phyloP scores from a whole-genome alignment of 345 rosid species.

The Schrenkiella parvula region DNA sequence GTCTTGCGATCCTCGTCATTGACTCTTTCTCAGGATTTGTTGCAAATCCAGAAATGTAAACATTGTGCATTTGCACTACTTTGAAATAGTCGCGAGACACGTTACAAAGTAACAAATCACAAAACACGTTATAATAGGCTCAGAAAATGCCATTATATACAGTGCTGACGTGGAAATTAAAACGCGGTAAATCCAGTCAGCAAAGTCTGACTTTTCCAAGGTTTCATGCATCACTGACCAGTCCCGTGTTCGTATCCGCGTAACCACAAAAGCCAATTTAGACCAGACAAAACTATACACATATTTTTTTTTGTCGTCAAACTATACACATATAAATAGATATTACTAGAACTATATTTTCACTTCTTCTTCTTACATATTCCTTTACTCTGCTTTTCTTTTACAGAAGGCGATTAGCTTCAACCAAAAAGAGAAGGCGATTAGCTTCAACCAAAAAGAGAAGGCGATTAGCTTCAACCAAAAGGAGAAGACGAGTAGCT shows the following conservation, averaged over 20 bases:
- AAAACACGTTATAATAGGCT: not conserved
- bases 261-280: not conserved
- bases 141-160: not conserved
- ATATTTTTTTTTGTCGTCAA: too few relatives aligned
- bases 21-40: not conserved
- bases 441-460: constrained; percentile 18
- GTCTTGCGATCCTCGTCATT: not conserved
- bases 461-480: constrained; percentile 20
- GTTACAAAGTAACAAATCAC: not conserved
- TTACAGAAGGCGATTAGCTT: constrained; percentile 15
- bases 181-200: constrained; percentile 22
- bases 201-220: constrained; percentile 1
- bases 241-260: constrained; percentile 24
- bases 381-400: not conserved
- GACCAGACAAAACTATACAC: too few relatives aligned
- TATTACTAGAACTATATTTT: too few relatives aligned
- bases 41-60: not conserved
- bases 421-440: constrained; percentile 13
- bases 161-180: constrained; percentile 18
- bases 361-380: not conserved
- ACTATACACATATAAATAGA: too few relatives aligned
- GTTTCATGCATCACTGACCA: not conserved
- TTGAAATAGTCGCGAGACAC: not conserved
- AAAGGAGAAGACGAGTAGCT: constrained; percentile 3
- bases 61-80: not conserved